Base-by-base conservation (phyloP, 257 asterid species). In the Salvia splendens region DNA sequence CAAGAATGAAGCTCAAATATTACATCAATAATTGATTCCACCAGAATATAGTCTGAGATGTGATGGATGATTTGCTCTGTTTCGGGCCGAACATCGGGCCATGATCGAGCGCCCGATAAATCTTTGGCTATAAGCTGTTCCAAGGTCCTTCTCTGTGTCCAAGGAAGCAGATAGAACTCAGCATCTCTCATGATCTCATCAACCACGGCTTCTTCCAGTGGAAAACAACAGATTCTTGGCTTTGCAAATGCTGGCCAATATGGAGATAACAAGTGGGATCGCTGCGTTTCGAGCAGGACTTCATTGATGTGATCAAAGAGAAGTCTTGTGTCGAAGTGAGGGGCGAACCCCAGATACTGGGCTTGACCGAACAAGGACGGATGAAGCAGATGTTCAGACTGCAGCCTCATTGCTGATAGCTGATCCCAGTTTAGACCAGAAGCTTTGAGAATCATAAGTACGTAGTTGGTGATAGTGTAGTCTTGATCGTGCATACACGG, bases 221-320 rank as follows among this genome's bases (percentile, higher is more conserved):
- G 78, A 70, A 57, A 30, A 71, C 65, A 49, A 8, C 50, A 52
- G 53, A 61, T 73, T 43, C 56, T 80, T 61, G 71, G 84, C 51
- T 74, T 78, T 17, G 72, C 65, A 68, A 68, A 76, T 59, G 82
- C 61, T 62, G 82, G 62, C 89, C 81, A 74, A 4, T 72, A 78
- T 12, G 77, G 50, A 61, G 54, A 77, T 41, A 71, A 58, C 68
- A 81, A 71, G 40, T 71, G 72, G 49, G 56, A 66, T 35, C 43
- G 65, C 57, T 78, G 76, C 20, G 69, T 69, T 63, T 81, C 67
- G 35, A 72, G 32, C 15, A 89, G 55, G 41, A 80, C 82, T 77
- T 89, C 89, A 15, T 85, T 79, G 12, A 86, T 73, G 47, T 71
- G 86, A 64, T 89, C 88, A 16, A 89, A 82, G 12, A 85, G 83